Base-by-base conservation (phyloP, 192 early-diverging fungal species). In the Diversispora epigaea region DNA sequence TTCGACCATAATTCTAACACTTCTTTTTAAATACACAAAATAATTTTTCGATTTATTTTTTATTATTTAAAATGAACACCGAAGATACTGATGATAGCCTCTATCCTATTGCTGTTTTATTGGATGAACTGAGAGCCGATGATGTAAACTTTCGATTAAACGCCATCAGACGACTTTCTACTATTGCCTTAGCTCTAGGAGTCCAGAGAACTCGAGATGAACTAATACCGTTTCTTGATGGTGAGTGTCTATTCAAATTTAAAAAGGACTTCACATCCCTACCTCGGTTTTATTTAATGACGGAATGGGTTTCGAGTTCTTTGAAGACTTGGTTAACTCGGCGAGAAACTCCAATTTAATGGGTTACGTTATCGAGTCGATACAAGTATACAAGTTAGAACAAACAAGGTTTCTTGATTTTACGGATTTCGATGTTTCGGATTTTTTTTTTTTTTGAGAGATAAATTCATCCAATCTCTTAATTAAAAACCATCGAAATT, bases 151-250 rank as follows among this genome's bases (percentile, higher is more conserved):
- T 94, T 68, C 85, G 94, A 61, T 84, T 97, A 25, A 94, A 92
- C 68, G 93, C 95, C 52, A 91, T 97, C 77, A 84, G 86, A 64
- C 87, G 93, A 45, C 84, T 97, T 32, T 82, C 86, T 39, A 91
- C 91, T 60, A 97, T 97, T 68, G 96, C 96, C 15, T 86, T 93
- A 50, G 96, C 98, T 17, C 88, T 99, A 46, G 98, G 98, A 43
- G 91, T 90, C 58, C 94, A 98, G 82, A 90, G 98, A 63, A 94
- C 98, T 47, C 87, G 98, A 43, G 90, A 92, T 45, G 98, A 99
- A 84, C 90, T 99, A 41, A 90, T 99, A 83, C 96, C 96, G 21
- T 99, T 99, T 79, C 86, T 99, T 56, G 96, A 98, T 86, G 94
- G 95, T 96, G 83, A 76, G 64, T 46, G 57, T 32, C 25, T 73